Evolutionary conservation across 1,284 basidiomycete genomes (phyloP).

Genomic region (Takashimella koratensis): DNA sequence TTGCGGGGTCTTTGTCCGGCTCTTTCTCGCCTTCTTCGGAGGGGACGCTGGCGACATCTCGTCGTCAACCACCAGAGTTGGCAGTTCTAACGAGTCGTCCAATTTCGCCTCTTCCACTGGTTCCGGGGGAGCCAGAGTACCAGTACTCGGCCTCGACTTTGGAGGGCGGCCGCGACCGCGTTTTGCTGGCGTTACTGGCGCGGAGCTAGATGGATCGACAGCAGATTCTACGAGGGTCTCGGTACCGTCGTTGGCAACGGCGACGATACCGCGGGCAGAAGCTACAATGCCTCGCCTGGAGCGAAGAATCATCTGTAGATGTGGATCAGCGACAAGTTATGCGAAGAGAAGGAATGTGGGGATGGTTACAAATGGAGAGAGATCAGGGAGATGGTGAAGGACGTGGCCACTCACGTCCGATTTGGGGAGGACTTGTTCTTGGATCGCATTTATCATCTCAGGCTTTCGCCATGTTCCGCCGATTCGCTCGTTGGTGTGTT

Average conservation of each 20-base stretch:
- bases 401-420: neutral
- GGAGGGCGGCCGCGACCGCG: slow-evolving; percentile 18
- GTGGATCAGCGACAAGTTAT: neutral
- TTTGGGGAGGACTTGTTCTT: neutral
- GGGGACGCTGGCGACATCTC: neutral
- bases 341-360: neutral
- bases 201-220: slow-evolving; percentile 11
- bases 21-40: slow-evolving; percentile 3
- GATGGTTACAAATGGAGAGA: too few species aligned
- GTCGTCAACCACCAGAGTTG: neutral
- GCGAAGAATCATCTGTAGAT: neutral
- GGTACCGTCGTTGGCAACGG: slow-evolving; percentile 28
- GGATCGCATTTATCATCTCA: neutral
- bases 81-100: neutral
- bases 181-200: slow-evolving; percentile 15
- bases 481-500: too few species aligned
- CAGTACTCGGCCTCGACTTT: slow-evolving; percentile 10
- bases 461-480: neutral
- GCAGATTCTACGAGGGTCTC: slow-evolving; percentile 11
- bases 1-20: neutral
- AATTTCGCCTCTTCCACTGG: neutral
- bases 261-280: slow-evolving; percentile 42
- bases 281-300: slow-evolving; percentile 25
- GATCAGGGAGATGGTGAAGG: too few species aligned
- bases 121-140: neutral